phyloP scores from a whole-genome alignment of 768 basidiomycete genomes.

The Russula sp. region DNA sequence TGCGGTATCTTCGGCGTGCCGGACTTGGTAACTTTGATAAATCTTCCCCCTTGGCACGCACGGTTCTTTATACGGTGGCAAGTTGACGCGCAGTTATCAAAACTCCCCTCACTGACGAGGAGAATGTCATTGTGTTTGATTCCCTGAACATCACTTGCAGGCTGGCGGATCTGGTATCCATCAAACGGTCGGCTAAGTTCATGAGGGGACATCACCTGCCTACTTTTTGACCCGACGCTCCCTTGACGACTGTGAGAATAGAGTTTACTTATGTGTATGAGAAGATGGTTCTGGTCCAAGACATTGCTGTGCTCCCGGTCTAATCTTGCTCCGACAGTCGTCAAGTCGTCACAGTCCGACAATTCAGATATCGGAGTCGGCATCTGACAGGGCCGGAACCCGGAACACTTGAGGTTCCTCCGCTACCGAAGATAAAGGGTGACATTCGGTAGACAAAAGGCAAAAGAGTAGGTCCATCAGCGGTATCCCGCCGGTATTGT shows the following conservation, averaged over 20 bases:
- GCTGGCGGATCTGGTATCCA: background rate
- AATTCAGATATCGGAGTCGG: constrained; percentile 1
- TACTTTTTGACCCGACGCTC: background rate
- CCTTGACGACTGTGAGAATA: background rate
- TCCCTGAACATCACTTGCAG: background rate
- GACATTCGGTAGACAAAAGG: background rate
- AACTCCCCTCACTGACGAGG: background rate
- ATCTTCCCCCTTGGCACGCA: background rate
- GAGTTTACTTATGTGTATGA: background rate
- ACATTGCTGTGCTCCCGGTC: constrained; percentile 14
- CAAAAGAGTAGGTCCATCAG: background rate
- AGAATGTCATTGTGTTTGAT: background rate
- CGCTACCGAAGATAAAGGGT: constrained; percentile 3
- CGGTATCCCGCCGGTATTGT: background rate
- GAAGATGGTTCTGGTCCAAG: background rate
- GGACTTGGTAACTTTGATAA: background rate
- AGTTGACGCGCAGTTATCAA: background rate
- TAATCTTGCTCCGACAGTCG: constrained; percentile 12
- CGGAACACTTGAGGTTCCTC: background rate
- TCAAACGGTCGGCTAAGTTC: no score
- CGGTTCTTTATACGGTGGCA: no score
- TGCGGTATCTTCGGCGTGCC: background rate
- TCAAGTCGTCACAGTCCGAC: no score
- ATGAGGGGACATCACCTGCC: background rate
- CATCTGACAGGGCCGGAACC: background rate